Evolutionary conservation across 2,329 filamentous ascomycete species (phyloP).

Genomic region (Fusarium proliferatum): DNA sequence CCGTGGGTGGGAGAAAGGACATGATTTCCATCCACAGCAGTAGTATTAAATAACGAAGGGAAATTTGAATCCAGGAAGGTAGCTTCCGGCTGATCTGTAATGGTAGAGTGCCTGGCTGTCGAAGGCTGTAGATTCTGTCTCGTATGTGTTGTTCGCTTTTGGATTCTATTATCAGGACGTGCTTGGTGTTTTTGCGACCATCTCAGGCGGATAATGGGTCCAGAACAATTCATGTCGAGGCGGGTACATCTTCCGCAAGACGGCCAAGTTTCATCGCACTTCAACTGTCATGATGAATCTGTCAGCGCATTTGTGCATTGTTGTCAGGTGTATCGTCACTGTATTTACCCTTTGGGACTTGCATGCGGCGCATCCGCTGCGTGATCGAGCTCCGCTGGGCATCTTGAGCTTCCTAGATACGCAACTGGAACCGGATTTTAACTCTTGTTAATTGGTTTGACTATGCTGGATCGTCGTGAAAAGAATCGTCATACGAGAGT

Average conservation of each 20-base stretch:
- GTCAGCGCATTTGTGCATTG: neutral
- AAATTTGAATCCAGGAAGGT: rapidly evolving
- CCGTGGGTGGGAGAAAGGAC: neutral
- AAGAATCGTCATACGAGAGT: neutral
- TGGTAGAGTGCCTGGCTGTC: rapidly evolving
- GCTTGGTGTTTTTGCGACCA: neutral
- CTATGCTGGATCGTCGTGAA: rapidly evolving
- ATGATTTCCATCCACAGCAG: rapidly evolving
- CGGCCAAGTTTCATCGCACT: neutral
- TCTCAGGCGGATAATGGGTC: neutral
- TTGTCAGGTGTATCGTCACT: neutral
- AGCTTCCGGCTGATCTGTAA: neutral
- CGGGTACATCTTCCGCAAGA: neutral
- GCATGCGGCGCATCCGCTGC: neutral
- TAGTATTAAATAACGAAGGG: rapidly evolving
- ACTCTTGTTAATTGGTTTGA: too few relatives aligned
- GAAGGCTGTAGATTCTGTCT: neutral
- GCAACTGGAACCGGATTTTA: too few relatives aligned
- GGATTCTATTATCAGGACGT: rapidly evolving
- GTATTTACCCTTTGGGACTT: neutral
- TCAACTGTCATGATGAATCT: neutral
- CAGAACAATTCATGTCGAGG: neutral
- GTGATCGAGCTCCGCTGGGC: neutral
- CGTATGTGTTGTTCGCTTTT: neutral
- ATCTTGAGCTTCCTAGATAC: neutral